Conservation (phyloP, 371 early-diverging fungal species). For the Smittium culicis region DNA sequence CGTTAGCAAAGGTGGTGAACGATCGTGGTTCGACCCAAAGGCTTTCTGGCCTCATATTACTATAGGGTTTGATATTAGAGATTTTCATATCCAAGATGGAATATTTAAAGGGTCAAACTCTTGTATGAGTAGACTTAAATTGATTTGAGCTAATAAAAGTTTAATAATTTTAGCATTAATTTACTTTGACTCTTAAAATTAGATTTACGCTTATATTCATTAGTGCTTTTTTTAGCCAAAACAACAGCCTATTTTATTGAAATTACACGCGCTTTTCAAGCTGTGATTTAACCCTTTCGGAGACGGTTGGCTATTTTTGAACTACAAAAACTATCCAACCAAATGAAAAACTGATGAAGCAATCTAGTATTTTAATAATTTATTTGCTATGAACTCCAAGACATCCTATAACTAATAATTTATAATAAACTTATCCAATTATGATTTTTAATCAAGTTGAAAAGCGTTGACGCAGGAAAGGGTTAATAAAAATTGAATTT, state of each 20-base stretch:
- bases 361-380: too few species aligned
- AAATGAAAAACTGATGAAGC: too few species aligned
- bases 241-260: too few species aligned
- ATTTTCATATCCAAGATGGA: conserved; percentile 52
- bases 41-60: conserved; percentile 60
- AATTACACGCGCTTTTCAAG: neutral
- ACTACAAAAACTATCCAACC: too few species aligned
- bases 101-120: conserved; percentile 57
- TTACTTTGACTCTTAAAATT: neutral
- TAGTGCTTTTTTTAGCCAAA: neutral
- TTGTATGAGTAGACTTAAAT: conserved; percentile 35
- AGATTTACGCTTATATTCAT: neutral
- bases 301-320: neutral
- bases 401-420: too few species aligned
- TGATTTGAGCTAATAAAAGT: neutral
- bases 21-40: conserved; percentile 32
- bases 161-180: neutral
- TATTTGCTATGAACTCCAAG: too few species aligned
- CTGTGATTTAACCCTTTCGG: neutral
- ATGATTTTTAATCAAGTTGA: too few species aligned
- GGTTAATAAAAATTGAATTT: too few species aligned
- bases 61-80: conserved; percentile 46
- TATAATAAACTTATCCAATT: too few species aligned
- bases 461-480: too few species aligned
- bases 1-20: conserved; percentile 26